Evolutionary conservation across 169 alveolate species (phyloP), one percentile per base, ranked within the genome.

Genomic region (Eimeria zaria): DNA sequence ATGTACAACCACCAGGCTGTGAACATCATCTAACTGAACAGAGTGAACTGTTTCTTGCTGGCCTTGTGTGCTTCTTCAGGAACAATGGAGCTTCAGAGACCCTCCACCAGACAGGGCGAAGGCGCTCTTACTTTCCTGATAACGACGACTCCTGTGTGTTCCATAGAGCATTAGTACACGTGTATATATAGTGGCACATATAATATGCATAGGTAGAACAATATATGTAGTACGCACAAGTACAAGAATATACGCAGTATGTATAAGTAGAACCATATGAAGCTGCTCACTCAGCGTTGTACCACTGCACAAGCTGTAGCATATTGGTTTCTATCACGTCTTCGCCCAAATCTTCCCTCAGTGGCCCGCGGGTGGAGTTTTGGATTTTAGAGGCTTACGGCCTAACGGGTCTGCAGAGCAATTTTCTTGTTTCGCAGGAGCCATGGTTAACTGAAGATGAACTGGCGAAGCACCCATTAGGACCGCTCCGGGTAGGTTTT

Each of bases 391-490:
- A 22, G 76, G 20, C n/a, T n/a, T n/a, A n/a, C n/a, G n/a, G n/a
- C n/a, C 76, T n/a, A 30, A 24, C 5, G 8, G n/a, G 84, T 0
- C 36, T 74, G 14, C 5, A 20, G 18, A 33, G 16, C 6, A 1
- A 1, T 1, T 8, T 39, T 3, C 11, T 39, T 41, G 30, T 27
- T 74, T 20, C 84, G 58, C 24, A 74, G 84, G 84, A 74, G 36
- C 84, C 84, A 24, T 74, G 84, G 84, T 58, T 74, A 36, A 22
- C 84, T 27, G 84, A 74, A 39, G 84, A 74, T 1, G 84, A 74
- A 20, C 58, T 74, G 60, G n/a, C 11, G 36, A 22, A 33, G 53
- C 84, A 74, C 84, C 84, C 84, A 39, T 27, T 74, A 33, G 84
- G 58, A 2, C 36, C 60, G 33, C 84, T 74, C 33, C 16, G 84